phyloP scores from a whole-genome alignment of 805 yeast species.

The Komagataella kurtzmanii region DNA sequence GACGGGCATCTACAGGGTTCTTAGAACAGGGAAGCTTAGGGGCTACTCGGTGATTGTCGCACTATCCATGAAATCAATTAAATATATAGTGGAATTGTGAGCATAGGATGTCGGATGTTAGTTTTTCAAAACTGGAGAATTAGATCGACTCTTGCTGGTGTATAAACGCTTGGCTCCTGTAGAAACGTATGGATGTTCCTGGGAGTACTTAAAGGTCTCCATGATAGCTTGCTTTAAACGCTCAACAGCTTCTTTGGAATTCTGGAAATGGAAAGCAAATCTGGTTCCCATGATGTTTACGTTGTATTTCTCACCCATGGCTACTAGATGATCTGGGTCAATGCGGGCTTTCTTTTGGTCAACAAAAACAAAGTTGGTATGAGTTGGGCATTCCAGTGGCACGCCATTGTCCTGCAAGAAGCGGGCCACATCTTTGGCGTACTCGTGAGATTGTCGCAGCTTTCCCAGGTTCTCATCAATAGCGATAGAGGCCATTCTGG shows the following conservation, averaged over 20 bases:
- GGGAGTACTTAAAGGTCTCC: slow-evolving; percentile 43
- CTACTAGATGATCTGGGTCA: slow-evolving; percentile 25
- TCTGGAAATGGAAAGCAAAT: slow-evolving; percentile 71
- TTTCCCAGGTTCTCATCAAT: slow-evolving; percentile 59
- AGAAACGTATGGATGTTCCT: slow-evolving; percentile 34
- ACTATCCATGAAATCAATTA: not conserved
- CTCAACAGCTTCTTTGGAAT: slow-evolving; percentile 38
- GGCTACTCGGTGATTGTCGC: not conserved
- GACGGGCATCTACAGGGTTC: not conserved
- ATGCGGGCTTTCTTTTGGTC: slow-evolving; percentile 42
- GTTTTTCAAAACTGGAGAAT: not conserved
- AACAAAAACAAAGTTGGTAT: slow-evolving; percentile 74
- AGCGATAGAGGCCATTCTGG: slow-evolving; percentile 72
- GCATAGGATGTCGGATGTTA: not conserved
- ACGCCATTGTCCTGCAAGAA: slow-evolving; percentile 42
- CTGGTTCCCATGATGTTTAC: slow-evolving; percentile 62
- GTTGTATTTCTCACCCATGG: slow-evolving; percentile 42
- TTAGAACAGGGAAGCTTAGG: not conserved
- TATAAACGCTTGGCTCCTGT: slow-evolving; percentile 26
- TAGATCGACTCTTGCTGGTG: not conserved
- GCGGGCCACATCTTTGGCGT: slow-evolving; percentile 34
- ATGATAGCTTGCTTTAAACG: slow-evolving; percentile 40
- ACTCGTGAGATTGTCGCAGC: slow-evolving; percentile 33
- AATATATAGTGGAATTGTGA: not conserved
- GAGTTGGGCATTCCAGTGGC: slow-evolving; percentile 56